Base-by-base conservation (phyloP, 768 basidiomycete species). In the Tricholoma bakamatsutake region DNA sequence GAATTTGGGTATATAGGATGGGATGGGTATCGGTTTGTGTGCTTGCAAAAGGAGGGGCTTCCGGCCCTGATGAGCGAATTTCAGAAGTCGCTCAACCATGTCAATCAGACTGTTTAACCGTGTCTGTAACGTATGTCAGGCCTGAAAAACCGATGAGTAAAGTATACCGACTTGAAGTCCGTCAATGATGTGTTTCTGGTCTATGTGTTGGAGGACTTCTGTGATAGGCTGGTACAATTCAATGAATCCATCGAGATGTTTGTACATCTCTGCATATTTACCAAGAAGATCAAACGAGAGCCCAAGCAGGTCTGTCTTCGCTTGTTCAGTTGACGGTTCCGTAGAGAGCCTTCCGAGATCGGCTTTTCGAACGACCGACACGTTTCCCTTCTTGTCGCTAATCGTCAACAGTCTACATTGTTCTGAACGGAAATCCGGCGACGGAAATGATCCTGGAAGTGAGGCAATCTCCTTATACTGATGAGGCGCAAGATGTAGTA, bases 1-100 rank as follows among this genome's bases (percentile, higher is more conserved):
- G 71, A 99, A 99, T 68, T 94, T 96, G 65, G 97, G 97, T 24
- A 93, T 80, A 70, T 92, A 94, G 0, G 93, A 82, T 4, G 93
- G 83, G 61, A 99, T 98, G 4, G 97, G 93, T 46, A 98, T 96
- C 0, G 94, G 91, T 69, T 95, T 97, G 76, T 98, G 96, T 2
- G 88, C 79, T 74, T 99, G 97, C 18, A 98, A 79, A 2, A 70
- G 74, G 28, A 99, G 83, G 0, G 97, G 93, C 52, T 74, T 80
- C 35, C 97, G 88, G 0, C 82, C 76, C 70, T 87, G 81, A 10
- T 68, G 74, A 0, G 91, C 74, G 64, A 95, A 90, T 61, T 84
- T 87, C 45, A 96, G 74, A 47, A 93, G 69, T 5, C 87, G 81
- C 27, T 68, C 65, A 8, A 91, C 66, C 11, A 74, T 77, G 51